Percentiles rank a stretch among this genome's conserved stretches.
Evolutionary conservation across 2,329 filamentous ascomycete genomes (phyloP).

Genomic region (Aspergillus sp.): DNA sequence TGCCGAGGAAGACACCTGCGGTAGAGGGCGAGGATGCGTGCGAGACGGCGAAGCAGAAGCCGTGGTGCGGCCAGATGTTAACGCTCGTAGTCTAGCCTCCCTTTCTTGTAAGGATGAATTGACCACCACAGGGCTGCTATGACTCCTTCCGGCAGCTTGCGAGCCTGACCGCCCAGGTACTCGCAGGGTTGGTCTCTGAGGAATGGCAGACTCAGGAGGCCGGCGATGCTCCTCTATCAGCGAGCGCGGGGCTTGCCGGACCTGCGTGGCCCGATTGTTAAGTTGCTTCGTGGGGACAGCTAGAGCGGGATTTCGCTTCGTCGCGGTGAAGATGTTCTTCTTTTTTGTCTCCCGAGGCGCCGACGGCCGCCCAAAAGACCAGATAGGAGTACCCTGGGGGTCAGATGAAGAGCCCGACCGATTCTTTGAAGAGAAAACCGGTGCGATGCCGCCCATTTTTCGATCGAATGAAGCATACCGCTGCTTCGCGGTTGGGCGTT

Average conservation of each 20-base stretch:
- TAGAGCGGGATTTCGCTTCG: constrained; percentile 42
- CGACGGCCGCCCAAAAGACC: constrained; percentile 31
- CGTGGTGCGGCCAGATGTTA: constrained; percentile 32
- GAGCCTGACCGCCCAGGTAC: constrained; percentile 25
- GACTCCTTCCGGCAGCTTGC: constrained; percentile 7
- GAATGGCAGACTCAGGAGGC: constrained; percentile 25
- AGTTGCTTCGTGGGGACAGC: constrained; percentile 48
- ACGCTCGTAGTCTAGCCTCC: constrained; percentile 36
- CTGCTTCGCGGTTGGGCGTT: constrained; percentile 35
- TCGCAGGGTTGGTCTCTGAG: constrained; percentile 22
- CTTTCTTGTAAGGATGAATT: constrained; percentile 30
- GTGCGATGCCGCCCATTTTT: constrained; percentile 36
- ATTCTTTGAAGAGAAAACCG: constrained; percentile 25
- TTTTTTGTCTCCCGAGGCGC: constrained; percentile 36
- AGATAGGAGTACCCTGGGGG: constrained; percentile 22
- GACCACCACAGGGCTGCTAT: constrained; percentile 4
- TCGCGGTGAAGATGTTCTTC: constrained; percentile 38
- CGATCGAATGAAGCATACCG: constrained; percentile 38
- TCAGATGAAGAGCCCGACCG: constrained; percentile 16
- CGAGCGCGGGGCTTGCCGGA: constrained; percentile 45
- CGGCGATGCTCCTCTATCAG: constrained; percentile 49
- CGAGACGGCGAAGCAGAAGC: constrained; percentile 10
- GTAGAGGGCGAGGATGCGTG: constrained; percentile 6
- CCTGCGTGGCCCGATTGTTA: constrained; percentile 41
- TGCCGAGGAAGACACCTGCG: constrained; percentile 8